Evolutionary conservation across 371 early-diverging fungal genomes (phyloP), one percentile per base, ranked within the genome.

Genomic region (Cokeromyces recurvatus): DNA sequence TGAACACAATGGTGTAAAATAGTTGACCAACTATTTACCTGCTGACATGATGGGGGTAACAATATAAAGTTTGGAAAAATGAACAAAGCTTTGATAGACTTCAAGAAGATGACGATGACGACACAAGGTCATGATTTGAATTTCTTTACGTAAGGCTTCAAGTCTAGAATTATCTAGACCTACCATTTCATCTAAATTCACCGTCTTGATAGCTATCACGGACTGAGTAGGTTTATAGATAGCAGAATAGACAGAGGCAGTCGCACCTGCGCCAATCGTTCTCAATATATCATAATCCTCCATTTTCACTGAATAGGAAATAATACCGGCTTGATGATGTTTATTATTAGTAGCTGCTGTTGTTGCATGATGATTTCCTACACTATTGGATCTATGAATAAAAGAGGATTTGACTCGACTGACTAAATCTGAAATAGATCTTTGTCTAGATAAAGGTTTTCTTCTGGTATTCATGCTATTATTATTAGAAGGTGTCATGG

Each of bases 71-170:
- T 79, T 66, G 2, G 74, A 66, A 9, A 53, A 67, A 46, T 64
- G 55, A 16, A 85, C 82, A 67, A 87, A 87, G 20, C 82, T 81
- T 44, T 82, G 83, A 55, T 69, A 70, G 10, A 86, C 66, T 24
- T 82, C 77, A 11, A 88, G 62, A 7, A 88, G 48, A 65, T 88
- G 78, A 12, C 74, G 68, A 48, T 88, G 88, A 35, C 74, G 66
- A 34, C 80, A 85, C 10, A 88, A 50, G 19, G 68, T 69, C 88
- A 88, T 88, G 57, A 85, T 84, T 53, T 86, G 88, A 14, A 86
- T 79, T 55, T 88, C 88, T 41, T 68, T 64, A 21, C 62, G 49
- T 27, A 74, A 41, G 3, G 63, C 64, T 14, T 74, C 74, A 10
- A 74, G 40, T 17, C 61, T 61, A 16, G 62, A 44, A 31, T 62